Base-by-base conservation (phyloP, 2,329 filamentous ascomycete genomes). In the Coniochaeta hoffmannii region DNA sequence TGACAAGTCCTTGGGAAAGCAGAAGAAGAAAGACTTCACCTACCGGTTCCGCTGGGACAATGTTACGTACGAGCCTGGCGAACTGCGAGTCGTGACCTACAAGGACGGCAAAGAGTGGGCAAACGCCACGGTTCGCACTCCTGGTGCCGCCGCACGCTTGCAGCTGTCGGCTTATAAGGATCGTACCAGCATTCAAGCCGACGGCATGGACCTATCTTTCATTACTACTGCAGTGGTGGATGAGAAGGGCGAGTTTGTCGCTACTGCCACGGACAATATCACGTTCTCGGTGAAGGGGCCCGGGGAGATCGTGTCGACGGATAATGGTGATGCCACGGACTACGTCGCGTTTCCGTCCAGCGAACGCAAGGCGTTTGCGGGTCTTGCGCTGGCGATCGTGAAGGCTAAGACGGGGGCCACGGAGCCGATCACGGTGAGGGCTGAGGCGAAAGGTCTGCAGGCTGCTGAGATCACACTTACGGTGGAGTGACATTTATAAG, bases 1-100 rank as follows among this genome's bases (percentile, higher is more conserved):
- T 54, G 76, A 74, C 2, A 60, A 69, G 38, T 77, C 76, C 0
- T 68, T 67, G 3, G 79, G 79, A 1, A 64, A 71, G 1, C 60
- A 68, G 57, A 70, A 65, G 56, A 70, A 66, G 50, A 67, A 55
- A 0, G 51, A 66, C 32, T 67, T 61, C 15, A 62, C 68, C n/a
- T 81, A 79, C 60, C 73, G 78, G 15, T 75, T 81, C 60, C 73
- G 78, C 3, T 82, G 78, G 78, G 77, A 81, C 59, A 65, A 76
- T 1, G 71, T 81, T 1, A 63, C 65, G 1, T 82, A 81, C 60
- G 57, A 71, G 38, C 66, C 78, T 0, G 79, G 79, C 9, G 69
- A 78, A 50, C 57, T 81, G 22, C 64, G 61, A 19, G 78, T 80
- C 1, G 70, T 76, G 1, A 67, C 75, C 0, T 81, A 75, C 63